phyloP scores from a whole-genome alignment of 2,329 filamentous ascomycete species.

The Talaromyces sp. region DNA sequence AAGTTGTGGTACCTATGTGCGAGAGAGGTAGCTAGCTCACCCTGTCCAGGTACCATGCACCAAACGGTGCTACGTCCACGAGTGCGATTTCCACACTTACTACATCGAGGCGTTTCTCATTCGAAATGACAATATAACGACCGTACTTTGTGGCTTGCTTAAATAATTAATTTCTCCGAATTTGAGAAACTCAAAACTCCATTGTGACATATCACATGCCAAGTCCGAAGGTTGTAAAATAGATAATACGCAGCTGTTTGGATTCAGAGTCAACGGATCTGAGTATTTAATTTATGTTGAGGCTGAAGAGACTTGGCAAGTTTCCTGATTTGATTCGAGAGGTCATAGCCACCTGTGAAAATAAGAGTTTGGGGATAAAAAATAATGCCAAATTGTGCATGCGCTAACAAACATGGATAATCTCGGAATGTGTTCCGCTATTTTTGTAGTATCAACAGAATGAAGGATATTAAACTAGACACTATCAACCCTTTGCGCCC shows the following conservation, averaged over 20 bases:
- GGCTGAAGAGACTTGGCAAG: neutral
- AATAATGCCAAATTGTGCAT: neutral
- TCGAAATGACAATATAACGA: neutral
- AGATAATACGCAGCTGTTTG: neutral
- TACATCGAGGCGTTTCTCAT: neutral
- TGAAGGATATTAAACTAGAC: neutral
- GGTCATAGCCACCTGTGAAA: neutral
- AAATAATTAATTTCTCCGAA: conserved; percentile 8
- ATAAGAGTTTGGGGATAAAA: neutral
- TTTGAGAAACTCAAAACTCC: neutral
- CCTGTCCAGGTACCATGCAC: neutral
- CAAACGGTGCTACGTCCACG: neutral
- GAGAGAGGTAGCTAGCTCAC: neutral
- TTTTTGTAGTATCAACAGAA: neutral
- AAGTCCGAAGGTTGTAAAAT: neutral
- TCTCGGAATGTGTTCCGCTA: neutral
- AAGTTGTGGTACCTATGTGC: neutral
- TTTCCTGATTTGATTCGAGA: neutral
- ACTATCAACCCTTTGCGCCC: neutral
- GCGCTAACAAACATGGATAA: neutral
- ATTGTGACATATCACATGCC: neutral
- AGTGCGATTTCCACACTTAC: neutral
- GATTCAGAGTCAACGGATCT: neutral
- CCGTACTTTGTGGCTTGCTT: neutral
- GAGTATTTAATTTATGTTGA: neutral